Evolutionary conservation across 228 moss, liverwort and hornwort genomes (phyloP), one percentile per base, ranked within the genome.

Genomic region (Sphagnum fallax): DNA sequence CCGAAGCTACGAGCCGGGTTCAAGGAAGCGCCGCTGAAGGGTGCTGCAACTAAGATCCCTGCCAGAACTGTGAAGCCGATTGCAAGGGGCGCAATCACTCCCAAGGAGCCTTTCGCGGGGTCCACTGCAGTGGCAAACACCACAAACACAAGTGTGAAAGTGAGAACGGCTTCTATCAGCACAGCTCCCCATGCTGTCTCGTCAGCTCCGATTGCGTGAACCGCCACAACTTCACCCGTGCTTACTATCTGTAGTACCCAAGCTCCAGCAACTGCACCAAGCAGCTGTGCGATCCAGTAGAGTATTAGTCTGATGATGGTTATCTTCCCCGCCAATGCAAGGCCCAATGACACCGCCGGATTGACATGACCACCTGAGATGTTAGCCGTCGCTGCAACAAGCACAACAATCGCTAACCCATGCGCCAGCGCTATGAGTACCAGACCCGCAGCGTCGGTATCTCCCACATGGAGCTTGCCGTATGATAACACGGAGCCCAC

Each of bases 301-400:
- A 96, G 75, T 6, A 83, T 65, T 6, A 82, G 82, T 0, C 88
- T 79, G 65, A 96, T 72, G 32, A 97, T 16, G 8, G 93, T 89
- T 69, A 97, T 89, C 73, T 93, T 85, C 52, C 96, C 92, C 5
- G 87, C 83, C 3, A 93, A 80, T 0, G 91, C 79, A 0, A 97
- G 89, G 0, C 87, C 93, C 6, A 97, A 77, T 4, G 96, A 91
- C 11, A 97, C 96, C 0, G 96, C 93, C 4, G 96, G 96, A 72
- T 97, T 97, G 14, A 97, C 88, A 61, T 97, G 96, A 0, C 96
- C 96, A 6, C 96, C 96, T 4, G 91, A 91, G 77, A 93, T 89
- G 65, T 86, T 90, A 0, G 93, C 90, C 3, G 96, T 97, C 1
- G 70, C 71, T 6, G 93, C 92, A 6, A 93, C 93, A 0, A 82